Evolutionary conservation across 2,329 filamentous ascomycete genomes (phyloP).

Genomic region (Alternaria atra): DNA sequence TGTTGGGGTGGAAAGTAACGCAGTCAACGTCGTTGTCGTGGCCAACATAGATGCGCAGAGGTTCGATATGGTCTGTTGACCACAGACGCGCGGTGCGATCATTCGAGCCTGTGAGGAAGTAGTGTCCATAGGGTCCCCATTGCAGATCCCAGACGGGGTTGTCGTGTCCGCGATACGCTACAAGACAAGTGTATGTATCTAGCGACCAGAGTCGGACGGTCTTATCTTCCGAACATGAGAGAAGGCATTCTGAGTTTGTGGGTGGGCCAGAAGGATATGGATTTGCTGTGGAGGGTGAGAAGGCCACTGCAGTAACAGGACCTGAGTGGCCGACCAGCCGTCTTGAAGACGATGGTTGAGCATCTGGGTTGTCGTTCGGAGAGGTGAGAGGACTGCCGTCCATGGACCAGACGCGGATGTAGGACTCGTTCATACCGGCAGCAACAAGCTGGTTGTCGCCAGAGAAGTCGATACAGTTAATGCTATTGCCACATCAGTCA

Average conservation of each 20-base stretch:
- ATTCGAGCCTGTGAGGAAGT: slow-evolving; percentile 87
- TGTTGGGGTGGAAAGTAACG: slow-evolving; percentile 94
- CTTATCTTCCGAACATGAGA: slow-evolving; percentile 88
- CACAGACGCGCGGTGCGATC: slow-evolving; percentile 92
- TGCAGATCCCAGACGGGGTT: slow-evolving; percentile 86
- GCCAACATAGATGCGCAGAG: slow-evolving; percentile 86
- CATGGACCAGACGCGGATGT: slow-evolving; percentile 92
- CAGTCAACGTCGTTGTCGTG: slow-evolving; percentile 94
- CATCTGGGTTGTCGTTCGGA: slow-evolving; percentile 61
- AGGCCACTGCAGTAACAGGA: slow-evolving; percentile 87
- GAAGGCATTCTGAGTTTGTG: slow-evolving; percentile 75
- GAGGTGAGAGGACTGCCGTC: slow-evolving; percentile 83
- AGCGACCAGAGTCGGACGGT: slow-evolving; percentile 93
- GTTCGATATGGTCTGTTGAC: slow-evolving; percentile 91
- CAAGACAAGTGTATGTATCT: slow-evolving; percentile 89
- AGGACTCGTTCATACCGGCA: slow-evolving; percentile 90
- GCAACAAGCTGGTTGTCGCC: slow-evolving; percentile 88
- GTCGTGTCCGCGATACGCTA: slow-evolving; percentile 92
- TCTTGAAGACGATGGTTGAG: slow-evolving; percentile 73
- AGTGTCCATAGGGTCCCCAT: slow-evolving; percentile 94
- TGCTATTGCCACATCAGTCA: slow-evolving; percentile 58
- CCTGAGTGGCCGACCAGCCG: slow-evolving; percentile 87
- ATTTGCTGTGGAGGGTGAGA: slow-evolving; percentile 74
- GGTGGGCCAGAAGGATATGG: slow-evolving; percentile 59
- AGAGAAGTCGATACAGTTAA: slow-evolving; percentile 95